Evolutionary conservation across 345 rosid species (phyloP).

Genomic region (Geranium rotundifolium): DNA sequence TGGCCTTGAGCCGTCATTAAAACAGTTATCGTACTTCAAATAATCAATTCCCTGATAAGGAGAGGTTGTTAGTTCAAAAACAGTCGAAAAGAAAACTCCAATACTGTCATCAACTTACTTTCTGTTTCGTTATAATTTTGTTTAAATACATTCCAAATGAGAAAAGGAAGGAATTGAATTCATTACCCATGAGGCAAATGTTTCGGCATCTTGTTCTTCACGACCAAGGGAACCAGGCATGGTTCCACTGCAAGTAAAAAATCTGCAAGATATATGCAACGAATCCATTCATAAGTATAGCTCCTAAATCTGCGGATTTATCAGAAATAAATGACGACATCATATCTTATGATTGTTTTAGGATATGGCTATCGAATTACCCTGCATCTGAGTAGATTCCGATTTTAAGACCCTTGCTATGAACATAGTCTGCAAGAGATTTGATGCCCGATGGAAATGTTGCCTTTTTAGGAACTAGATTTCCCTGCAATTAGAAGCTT

Average conservation of each 20-base stretch:
- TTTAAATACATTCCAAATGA: background rate
- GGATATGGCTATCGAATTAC: slow-evolving; percentile 9
- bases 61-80: background rate
- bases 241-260: slow-evolving; percentile 27
- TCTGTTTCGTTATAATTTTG: background rate
- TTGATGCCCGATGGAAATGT: slow-evolving; percentile 33
- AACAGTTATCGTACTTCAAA: slow-evolving; percentile 31
- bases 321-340: background rate
- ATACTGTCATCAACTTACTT: background rate
- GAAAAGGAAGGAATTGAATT: background rate
- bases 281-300: background rate
- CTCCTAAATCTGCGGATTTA: background rate
- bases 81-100: background rate
- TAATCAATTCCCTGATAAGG: slow-evolving; percentile 27
- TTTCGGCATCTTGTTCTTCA: slow-evolving; percentile 43
- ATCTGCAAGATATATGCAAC: slow-evolving; percentile 12
- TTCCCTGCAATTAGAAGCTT: slow-evolving; percentile 18
- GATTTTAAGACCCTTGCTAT: slow-evolving; percentile 30
- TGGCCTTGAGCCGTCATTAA: slow-evolving; percentile 18
- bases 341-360: background rate
- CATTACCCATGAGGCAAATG: slow-evolving; percentile 43
- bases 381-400: slow-evolving; percentile 42
- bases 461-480: slow-evolving; percentile 21
- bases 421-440: slow-evolving; percentile 29
- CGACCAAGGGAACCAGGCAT: slow-evolving; percentile 50